Base-by-base conservation (phyloP, 1,284 basidiomycete species). In the Malassezia nana region DNA sequence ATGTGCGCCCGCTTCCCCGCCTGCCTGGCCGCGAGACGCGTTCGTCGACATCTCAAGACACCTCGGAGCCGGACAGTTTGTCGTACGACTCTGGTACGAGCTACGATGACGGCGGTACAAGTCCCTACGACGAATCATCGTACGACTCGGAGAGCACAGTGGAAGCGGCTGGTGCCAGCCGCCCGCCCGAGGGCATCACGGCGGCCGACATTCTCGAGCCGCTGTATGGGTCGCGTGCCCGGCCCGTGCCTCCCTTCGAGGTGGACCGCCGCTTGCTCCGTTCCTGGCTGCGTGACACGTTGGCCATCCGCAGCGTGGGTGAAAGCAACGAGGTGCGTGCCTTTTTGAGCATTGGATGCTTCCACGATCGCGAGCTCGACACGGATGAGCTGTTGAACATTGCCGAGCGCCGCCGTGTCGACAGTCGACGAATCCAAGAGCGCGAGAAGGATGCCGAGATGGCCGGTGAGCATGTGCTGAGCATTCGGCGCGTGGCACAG, bases 231-330 rank as follows among this genome's bases (percentile, higher is more conserved):
- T 10, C 10, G 20, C 55, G 55, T 5, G 24, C 22, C 10, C 60
- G 59, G 18, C 55, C 58, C 6, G 50, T 59, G 13, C 56, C 60
- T 12, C 40, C 64, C 52, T 64, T 61, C 53, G 66, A 72, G 13
- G 57, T 59, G 10, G 61, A 68, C 9, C 63, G 69, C 20, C 60
- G 65, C 24, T 63, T 66, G 55, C 60, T 72, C 28, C 65, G 69
- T 22, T 60, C 46, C 33, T 72, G 69, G 69, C 58, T 72, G 38
- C 62, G 69, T 28, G 69, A 72, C 46, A 58, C 68, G n/a, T 56
- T 72, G 24, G 57, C 68, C 6, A 50, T 69, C 31, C 68, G 69
- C 45, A 69, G 66, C 26, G 55, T 67, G 0, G 59, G 60, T 6
- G 67, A 72, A 28, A 63, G 62, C 41, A 46, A 43, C 31, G 68